Percentiles rank a stretch among this genome's conserved stretches.
phyloP scores from a whole-genome alignment of 257 asterid species.

The Nicotiana sylvestris region DNA sequence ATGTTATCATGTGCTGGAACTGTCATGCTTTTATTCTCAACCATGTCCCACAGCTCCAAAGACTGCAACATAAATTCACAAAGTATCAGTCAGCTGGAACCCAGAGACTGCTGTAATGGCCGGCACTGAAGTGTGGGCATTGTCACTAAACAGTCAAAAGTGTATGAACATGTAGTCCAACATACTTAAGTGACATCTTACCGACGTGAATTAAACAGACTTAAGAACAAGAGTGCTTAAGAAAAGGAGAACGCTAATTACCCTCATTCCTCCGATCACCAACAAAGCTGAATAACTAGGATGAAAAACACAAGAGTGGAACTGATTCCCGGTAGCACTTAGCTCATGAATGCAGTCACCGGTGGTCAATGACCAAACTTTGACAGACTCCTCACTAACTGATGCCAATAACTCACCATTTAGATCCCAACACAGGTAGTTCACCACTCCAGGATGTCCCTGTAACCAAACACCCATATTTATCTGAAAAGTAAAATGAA shows the following conservation, averaged over 20 bases:
- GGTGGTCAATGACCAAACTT: constrained; percentile 19
- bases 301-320: constrained; percentile 28
- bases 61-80: constrained; percentile 39
- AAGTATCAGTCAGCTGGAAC: not conserved
- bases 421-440: constrained; percentile 26
- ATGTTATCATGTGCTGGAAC: constrained; percentile 77
- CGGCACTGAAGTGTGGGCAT: not conserved
- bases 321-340: constrained; percentile 20
- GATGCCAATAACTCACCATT: constrained; percentile 24
- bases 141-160: not conserved
- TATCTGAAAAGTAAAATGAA: constrained; percentile 1
- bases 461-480: not conserved
- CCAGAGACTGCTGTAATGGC: not conserved
- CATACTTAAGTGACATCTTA: not conserved
- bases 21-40: constrained; percentile 81
- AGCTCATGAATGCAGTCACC: constrained; percentile 24
- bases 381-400: constrained; percentile 25
- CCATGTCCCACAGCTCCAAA: constrained; percentile 92
- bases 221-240: not conserved
- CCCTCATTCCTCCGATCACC: constrained; percentile 28
- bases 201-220: not conserved
- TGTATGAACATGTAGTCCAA: not conserved
- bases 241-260: not conserved
- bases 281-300: constrained; percentile 24
- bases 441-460: constrained; percentile 25